Evolutionary conservation across 257 asterid genomes (phyloP).

Genomic region (Buddleja alternifolia): DNA sequence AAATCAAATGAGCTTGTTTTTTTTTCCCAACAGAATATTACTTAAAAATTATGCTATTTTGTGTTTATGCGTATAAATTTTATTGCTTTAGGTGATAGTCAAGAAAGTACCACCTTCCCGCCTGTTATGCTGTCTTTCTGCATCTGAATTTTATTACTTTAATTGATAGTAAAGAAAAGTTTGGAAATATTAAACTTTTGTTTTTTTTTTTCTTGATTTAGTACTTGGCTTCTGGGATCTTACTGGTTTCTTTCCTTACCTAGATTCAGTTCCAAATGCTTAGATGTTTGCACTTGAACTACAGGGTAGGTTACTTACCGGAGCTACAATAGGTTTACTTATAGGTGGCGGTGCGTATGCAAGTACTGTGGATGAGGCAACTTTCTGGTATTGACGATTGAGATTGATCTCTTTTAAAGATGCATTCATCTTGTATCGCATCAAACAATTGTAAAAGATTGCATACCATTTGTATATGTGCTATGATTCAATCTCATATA

Average conservation of each 20-base stretch:
- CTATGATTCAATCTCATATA: not conserved
- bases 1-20: not conserved
- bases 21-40: not conserved
- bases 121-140: not conserved
- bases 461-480: constrained; percentile 1
- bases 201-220: not conserved
- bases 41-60: too few relatives aligned
- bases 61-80: too few relatives aligned
- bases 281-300: constrained; percentile 26
- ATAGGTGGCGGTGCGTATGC: constrained; percentile 98
- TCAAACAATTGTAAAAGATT: constrained; percentile 5
- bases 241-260: too few relatives aligned
- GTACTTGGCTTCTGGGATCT: not conserved
- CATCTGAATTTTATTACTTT: not conserved
- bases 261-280: not conserved
- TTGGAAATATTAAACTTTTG: not conserved
- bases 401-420: not conserved
- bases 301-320: constrained; percentile 92
- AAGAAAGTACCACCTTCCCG: too few relatives aligned
- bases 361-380: constrained; percentile 98
- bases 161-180: not conserved
- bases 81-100: too few relatives aligned
- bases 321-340: constrained; percentile 80
- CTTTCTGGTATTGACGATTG: constrained; percentile 84
- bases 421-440: not conserved